Conservation (phyloP, 495 filamentous ascomycete genomes). For the Trichoderma erinaceum region DNA sequence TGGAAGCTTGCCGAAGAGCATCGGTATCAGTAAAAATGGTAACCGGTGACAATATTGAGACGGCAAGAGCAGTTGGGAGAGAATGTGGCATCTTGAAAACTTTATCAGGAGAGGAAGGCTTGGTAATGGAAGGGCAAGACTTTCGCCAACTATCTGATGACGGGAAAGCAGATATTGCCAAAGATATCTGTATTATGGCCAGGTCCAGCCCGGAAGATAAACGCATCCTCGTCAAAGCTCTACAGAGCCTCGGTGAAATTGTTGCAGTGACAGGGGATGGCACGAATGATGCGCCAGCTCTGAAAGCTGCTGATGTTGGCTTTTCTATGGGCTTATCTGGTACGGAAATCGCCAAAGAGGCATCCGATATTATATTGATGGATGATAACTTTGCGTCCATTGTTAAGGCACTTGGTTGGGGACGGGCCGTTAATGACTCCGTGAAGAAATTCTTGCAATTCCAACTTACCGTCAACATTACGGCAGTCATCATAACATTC, state of each 20-base stretch:
- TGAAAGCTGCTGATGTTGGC: slow-evolving; percentile 82
- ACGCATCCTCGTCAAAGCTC: slow-evolving; percentile 66
- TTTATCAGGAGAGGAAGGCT: slow-evolving; percentile 49
- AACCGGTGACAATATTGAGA: slow-evolving; percentile 79
- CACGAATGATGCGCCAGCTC: slow-evolving; percentile 83
- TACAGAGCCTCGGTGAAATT: slow-evolving; percentile 81
- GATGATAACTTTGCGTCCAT: slow-evolving; percentile 92
- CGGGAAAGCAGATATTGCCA: slow-evolving; percentile 65
- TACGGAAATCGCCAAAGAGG: slow-evolving; percentile 88
- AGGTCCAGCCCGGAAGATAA: slow-evolving; percentile 83
- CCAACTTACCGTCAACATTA: slow-evolving; percentile 89
- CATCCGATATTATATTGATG: slow-evolving; percentile 90
- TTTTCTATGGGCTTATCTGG: slow-evolving; percentile 90
- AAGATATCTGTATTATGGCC: slow-evolving; percentile 74
- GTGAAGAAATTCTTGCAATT: slow-evolving; percentile 90
- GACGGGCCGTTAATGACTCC: slow-evolving; percentile 79
- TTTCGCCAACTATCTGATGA: slow-evolving; percentile 62
- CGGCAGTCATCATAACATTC: slow-evolving; percentile 77
- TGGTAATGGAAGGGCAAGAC: slow-evolving; percentile 76
- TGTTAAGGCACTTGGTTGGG: slow-evolving; percentile 82
- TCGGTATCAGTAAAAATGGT: slow-evolving; percentile 88
- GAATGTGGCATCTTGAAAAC: slow-evolving; percentile 74
- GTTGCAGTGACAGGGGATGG: slow-evolving; percentile 93
- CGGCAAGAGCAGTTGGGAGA: slow-evolving; percentile 76
- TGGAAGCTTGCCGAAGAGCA: slow-evolving; percentile 63